Conservation (phyloP, 768 basidiomycete genomes). For the Phanerochaete sordida region DNA sequence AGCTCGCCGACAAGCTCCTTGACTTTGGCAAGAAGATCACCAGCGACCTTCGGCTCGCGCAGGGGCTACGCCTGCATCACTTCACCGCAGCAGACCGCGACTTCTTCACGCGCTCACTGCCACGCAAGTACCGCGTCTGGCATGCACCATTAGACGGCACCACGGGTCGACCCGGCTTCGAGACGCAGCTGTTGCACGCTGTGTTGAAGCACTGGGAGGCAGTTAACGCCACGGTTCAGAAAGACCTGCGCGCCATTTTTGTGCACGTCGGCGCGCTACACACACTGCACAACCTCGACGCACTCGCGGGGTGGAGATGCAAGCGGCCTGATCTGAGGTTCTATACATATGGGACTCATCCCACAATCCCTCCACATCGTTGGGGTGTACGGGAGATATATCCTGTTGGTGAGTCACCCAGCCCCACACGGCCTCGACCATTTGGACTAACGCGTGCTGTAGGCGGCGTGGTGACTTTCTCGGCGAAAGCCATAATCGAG, state of each 20-base stretch:
- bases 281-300: conserved; percentile 45
- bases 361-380: conserved; percentile 41
- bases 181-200: conserved; percentile 39
- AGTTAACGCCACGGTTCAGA: conserved; percentile 32
- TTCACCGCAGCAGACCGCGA: conserved; percentile 48
- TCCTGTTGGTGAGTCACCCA: conserved; percentile 50
- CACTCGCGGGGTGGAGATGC: conserved; percentile 42
- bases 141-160: conserved; percentile 30
- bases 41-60: conserved; percentile 19
- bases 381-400: conserved; percentile 71
- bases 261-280: conserved; percentile 58
- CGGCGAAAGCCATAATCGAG: conserved; percentile 53
- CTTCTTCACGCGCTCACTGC: conserved; percentile 36
- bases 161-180: conserved; percentile 31
- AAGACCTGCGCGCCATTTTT: conserved; percentile 52
- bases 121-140: conserved; percentile 53
- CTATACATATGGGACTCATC: conserved; percentile 66
- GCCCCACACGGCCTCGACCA: background rate
- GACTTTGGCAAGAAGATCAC: conserved; percentile 2
- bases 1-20: conserved; percentile 10
- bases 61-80: conserved; percentile 39
- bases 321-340: conserved; percentile 50
- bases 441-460: background rate
- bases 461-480: conserved; percentile 78
- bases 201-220: conserved; percentile 46